Conservation (phyloP, 2,329 filamentous ascomycete species). For the Exophiala sideris region DNA sequence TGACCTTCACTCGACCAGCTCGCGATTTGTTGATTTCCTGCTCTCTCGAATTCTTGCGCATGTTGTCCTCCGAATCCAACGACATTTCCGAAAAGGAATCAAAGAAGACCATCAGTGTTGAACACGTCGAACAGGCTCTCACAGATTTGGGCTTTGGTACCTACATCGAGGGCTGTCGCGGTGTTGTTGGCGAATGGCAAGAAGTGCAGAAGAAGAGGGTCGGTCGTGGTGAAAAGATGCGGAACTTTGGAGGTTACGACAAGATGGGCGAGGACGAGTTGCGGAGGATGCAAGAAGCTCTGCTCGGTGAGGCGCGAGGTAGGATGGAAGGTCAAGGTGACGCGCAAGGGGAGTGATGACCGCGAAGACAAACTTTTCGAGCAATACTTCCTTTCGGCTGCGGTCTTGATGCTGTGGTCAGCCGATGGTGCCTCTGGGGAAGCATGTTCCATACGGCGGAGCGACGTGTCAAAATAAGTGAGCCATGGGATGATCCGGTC, state of each 20-base stretch:
- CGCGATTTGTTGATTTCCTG: constrained; percentile 95
- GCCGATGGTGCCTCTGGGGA: too few relatives aligned
- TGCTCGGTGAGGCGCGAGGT: constrained; percentile 77
- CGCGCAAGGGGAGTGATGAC: constrained; percentile 3
- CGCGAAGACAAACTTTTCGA: too few relatives aligned
- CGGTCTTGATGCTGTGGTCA: too few relatives aligned
- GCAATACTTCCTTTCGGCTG: too few relatives aligned
- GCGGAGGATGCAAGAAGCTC: constrained; percentile 80
- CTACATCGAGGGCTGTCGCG: constrained; percentile 82
- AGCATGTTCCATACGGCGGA: too few relatives aligned
- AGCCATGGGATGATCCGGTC: too few relatives aligned
- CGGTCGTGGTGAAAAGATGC: constrained; percentile 73
- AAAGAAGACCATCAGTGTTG: constrained; percentile 98
- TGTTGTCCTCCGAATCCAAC: constrained; percentile 97
- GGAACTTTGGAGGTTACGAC: constrained; percentile 93
- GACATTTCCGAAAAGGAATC: constrained; percentile 98
- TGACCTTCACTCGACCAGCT: constrained; percentile 81
- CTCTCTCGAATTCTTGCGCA: constrained; percentile 97
- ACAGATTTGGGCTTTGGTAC: constrained; percentile 89
- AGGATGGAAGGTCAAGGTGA: constrained; percentile 41
- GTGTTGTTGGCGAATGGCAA: constrained; percentile 87
- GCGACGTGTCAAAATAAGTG: too few relatives aligned
- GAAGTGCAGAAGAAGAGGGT: constrained; percentile 77
- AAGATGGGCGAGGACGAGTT: constrained; percentile 89
- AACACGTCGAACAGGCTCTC: constrained; percentile 93